These are phyloP conservation scores for Leishmania mexicana DNA, from an alignment of 208 protist species.

Conservation along the genomic window DNA sequence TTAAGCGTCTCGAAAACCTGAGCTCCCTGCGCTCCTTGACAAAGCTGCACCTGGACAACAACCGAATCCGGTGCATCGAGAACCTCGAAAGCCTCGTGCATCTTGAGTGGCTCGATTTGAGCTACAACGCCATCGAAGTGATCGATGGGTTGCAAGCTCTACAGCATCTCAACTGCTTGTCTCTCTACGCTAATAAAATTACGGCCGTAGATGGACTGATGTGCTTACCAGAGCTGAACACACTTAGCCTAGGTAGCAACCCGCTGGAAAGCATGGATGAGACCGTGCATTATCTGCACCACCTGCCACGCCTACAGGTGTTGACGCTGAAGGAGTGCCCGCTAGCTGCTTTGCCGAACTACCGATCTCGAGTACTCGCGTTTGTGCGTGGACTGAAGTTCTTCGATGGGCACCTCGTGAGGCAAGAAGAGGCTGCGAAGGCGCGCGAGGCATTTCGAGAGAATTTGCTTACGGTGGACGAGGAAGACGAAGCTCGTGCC, in stretches of 20 bases:
- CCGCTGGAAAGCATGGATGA: slow-evolving; percentile 88
- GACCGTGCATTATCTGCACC: slow-evolving; percentile 83
- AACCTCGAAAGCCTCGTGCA: slow-evolving; percentile 86
- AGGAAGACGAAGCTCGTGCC: slow-evolving; percentile 67
- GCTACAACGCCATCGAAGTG: slow-evolving; percentile 94
- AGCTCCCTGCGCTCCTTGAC: slow-evolving; percentile 80
- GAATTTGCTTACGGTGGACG: slow-evolving; percentile 80
- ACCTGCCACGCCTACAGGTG: slow-evolving; percentile 63
- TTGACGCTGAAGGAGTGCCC: slow-evolving; percentile 87
- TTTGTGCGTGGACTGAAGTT: slow-evolving; percentile 77
- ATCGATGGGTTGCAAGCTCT: slow-evolving; percentile 90
- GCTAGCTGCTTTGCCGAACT: slow-evolving; percentile 59
- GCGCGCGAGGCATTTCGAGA: slow-evolving; percentile 82
- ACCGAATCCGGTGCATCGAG: slow-evolving; percentile 93
- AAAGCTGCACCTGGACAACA: slow-evolving; percentile 96
- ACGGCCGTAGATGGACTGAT: slow-evolving; percentile 68
- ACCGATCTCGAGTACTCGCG: slow-evolving; percentile 65
- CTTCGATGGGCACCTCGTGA: slow-evolving; percentile 62
- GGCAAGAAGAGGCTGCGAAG: slow-evolving; percentile 42
- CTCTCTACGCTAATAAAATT: slow-evolving; percentile 92
- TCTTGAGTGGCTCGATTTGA: slow-evolving; percentile 91
- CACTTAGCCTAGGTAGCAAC: slow-evolving; percentile 95
- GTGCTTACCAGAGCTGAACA: slow-evolving; percentile 68
- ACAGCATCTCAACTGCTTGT: slow-evolving; percentile 87
- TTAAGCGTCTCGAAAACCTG: slow-evolving; percentile 92